Base-by-base conservation (phyloP, 1,139 yeast genomes). In the Candida buenavistaensis region DNA sequence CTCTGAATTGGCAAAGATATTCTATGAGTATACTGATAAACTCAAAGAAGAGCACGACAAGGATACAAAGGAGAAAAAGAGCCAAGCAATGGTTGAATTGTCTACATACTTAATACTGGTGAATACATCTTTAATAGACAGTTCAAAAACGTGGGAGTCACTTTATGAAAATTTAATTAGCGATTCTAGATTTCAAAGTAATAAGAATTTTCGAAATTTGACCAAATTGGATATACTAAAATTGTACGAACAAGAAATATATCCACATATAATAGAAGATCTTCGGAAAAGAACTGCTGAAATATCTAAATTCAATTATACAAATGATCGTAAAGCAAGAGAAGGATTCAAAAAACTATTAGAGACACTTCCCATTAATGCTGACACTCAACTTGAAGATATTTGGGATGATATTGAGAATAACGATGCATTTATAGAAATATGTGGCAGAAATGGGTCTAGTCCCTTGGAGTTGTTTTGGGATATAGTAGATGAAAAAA, bases 391-490 rank as follows among this genome's bases (percentile, higher is more conserved):
- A 36, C 88, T 94, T 81, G 62, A 59, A 36, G 80, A 80, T 16
- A 52, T 86, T 5, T 66, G 76, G 24, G 66, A 75, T 0, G 39
- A 54, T 3, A 50, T 89, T 2, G 79, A 78, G n/a, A 72, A 75
- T 19, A 83, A 83, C 40, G 70, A 66, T 35, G 63, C 79, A 12
- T 88, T 83, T 50, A 54, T 74, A 11, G 78, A 73, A 14, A 48
- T 88, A 27, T 72, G 89, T 41, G 96, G 95, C 0, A 72, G 90
- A 39, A 70, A 78, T 28, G 97, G 97, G 0, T 88, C 97, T 0
- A 71, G 80, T 1, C 85, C 96, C 0, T 53, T 83, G 23, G 96
- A 89, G 41, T 59, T 87, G 28, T 87, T 85, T 50, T 76, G 88
- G 78, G 96, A 90, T 54, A 54, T 75, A 1, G 72, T 83, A 2